Evolutionary conservation across 2,329 filamentous ascomycete species (phyloP), one percentile per base, ranked within the genome.

Genomic region (Cadophora sp.): DNA sequence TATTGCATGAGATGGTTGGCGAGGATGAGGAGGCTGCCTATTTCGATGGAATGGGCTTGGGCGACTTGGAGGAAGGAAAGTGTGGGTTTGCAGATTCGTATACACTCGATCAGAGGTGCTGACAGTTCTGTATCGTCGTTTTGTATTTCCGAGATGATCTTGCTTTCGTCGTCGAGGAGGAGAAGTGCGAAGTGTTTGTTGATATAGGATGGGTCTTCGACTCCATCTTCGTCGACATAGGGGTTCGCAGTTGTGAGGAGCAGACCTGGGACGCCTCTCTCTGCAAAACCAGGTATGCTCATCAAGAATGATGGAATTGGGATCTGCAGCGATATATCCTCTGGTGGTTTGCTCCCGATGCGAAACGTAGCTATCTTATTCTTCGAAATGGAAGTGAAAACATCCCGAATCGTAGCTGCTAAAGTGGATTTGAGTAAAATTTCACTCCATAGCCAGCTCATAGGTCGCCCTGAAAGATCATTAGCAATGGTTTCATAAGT

Each of bases 1-100:
- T 95, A 98, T 81, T 97, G 97, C 69, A 98, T 94, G 71, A 99
- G 91, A 81, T 98, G 96, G 67, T 93, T 92, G 11, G 94, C 94
- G 70, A 97, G 92, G 73, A 93, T 91, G 71, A 95, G 91, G 71
- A 98, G 91, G 73, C 97, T 92, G 37, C 88, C 85, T 1, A 96
- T 85, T 3, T 91, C 89, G 63, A 98, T 90, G 24, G 90, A 87
- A 62, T 91, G 88, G 72, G 86, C 87, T 72, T 90, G 87, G 19
- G 90, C 88, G 64, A 93, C 87, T 77, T 94, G 92, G 65, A 88
- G 82, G 77, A 91, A 89, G 81, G 89, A 91, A 71, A 88, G 81
- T 12, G 87, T 91, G 11, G 89, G 89, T 74, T 86, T 92, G 73
- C 85, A 94, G 71, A 93, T 86, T 69, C 91, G 89, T 43, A 92